Evolutionary conservation across 106 monocot species (phyloP), one percentile per base, ranked within the genome.

Genomic region (Ottelia alismoides): DNA sequence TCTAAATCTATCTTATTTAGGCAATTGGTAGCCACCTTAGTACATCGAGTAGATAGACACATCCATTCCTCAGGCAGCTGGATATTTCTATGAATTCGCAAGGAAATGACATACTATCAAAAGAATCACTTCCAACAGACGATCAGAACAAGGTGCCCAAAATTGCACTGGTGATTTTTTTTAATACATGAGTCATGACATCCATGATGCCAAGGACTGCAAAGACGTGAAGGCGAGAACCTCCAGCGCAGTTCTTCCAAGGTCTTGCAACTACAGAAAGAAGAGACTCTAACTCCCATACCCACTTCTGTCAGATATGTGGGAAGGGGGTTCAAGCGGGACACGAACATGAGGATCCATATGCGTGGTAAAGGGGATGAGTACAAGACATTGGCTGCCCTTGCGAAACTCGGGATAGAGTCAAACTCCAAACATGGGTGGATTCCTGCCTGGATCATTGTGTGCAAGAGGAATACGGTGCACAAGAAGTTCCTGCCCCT

Each of bases 291-390:
- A 31, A 88, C 94, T 3, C 88, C 88, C 94, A 94, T 53, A 81
- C 94, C 0, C 88, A 94, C 62, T 94, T 94, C 50, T 94, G 94
- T 56, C 12, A 47, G 24, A 88, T 94, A 2, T 94, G 94, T 56
- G 84, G 88, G 7, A 94, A 94, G n/a, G 61, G 94, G 94, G 17
- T 94, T 94, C 40, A 94, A 94, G 58, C 69, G 94, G 16, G 88
- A 88, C 53, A 88, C 94, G 7, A 94, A 94, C 52, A 64, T 94
- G 22, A 74, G 94, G 48, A 94, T 94, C 88, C 94, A 94, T 43
- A 94, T 94, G 94, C 75, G 94, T 70, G 94, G 94, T 47, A 88
- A 94, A 52, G 94, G 94, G 11, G 88, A 94, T 7, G 84, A 94
- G 73, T 94, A 88, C 70, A 94, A 94, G 56, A 81, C 64, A 22